phyloP scores from a whole-genome alignment of 768 basidiomycete genomes.

The Floccularia luteovirens region DNA sequence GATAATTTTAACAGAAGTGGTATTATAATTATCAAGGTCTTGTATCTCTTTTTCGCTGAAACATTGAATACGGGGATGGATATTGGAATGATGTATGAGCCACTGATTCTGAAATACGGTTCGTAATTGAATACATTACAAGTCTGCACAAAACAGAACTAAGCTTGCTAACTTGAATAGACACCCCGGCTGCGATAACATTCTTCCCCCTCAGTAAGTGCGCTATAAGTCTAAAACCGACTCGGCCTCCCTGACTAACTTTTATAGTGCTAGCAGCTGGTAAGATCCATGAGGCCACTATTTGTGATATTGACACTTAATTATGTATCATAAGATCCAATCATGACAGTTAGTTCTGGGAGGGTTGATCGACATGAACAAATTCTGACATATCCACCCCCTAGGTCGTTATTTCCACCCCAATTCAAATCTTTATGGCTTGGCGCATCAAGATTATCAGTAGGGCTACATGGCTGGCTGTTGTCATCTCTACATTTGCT shows the following conservation, averaged over 20 bases:
- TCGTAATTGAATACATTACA: too few species aligned
- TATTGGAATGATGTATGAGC: conserved; percentile 30
- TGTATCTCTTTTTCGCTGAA: conserved; percentile 26
- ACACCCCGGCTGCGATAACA: conserved; percentile 11
- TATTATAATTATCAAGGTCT: conserved; percentile 11
- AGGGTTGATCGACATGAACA: conserved; percentile 1
- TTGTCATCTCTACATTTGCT: conserved; percentile 7
- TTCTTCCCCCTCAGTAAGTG: conserved; percentile 20
- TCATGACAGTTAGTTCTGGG: conserved; percentile 8
- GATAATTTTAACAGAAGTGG: background rate
- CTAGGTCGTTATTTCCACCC: conserved; percentile 11
- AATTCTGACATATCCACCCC: background rate
- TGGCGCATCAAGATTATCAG: conserved; percentile 15
- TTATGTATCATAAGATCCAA: conserved; percentile 5
- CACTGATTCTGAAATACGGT: too few species aligned
- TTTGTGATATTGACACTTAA: background rate
- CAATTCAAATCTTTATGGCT: conserved; percentile 16
- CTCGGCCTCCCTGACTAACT: background rate
- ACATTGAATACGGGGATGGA: conserved; percentile 25
- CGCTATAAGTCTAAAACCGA: background rate
- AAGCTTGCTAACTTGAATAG: conserved; percentile 3
- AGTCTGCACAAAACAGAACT: background rate
- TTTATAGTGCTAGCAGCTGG: background rate
- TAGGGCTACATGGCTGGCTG: conserved; percentile 2
- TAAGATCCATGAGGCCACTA: background rate